Conservation (phyloP, 306 rosid species). For the Castanea mollissima region DNA sequence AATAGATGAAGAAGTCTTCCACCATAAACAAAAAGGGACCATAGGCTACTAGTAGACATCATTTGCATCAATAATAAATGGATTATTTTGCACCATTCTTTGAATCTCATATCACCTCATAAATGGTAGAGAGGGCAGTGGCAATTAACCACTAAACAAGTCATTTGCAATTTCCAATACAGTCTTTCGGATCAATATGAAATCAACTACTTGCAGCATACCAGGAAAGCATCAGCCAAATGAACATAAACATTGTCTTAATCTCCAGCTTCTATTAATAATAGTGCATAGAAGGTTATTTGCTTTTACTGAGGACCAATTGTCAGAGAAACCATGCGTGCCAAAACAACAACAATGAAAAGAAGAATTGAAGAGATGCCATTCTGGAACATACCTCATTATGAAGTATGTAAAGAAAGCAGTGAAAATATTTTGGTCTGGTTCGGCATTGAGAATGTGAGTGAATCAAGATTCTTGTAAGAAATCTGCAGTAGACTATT, state of each 20-base stretch:
- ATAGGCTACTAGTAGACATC: not conserved
- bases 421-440: slow-evolving; percentile 94
- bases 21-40: not conserved
- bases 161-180: not conserved
- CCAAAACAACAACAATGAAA: not conserved
- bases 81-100: not conserved
- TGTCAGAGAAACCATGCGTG: not conserved
- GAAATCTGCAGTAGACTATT: slow-evolving; percentile 95
- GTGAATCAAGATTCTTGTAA: slow-evolving; percentile 92
- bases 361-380: not conserved
- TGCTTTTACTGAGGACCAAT: not conserved
- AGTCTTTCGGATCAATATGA: not conserved
- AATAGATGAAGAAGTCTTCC: not conserved
- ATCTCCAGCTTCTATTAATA: not conserved
- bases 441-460: slow-evolving; percentile 91
- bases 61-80: not conserved
- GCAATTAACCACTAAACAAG: not conserved
- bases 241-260: not conserved
- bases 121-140: not conserved
- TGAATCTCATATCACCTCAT: not conserved
- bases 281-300: not conserved
- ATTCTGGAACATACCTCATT: slow-evolving; percentile 57
- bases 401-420: slow-evolving; percentile 79
- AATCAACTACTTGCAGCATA: not conserved
- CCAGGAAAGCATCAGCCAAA: not conserved